Conservation (phyloP, 2,329 filamentous ascomycete species). For the Fusarium tuaranense region DNA sequence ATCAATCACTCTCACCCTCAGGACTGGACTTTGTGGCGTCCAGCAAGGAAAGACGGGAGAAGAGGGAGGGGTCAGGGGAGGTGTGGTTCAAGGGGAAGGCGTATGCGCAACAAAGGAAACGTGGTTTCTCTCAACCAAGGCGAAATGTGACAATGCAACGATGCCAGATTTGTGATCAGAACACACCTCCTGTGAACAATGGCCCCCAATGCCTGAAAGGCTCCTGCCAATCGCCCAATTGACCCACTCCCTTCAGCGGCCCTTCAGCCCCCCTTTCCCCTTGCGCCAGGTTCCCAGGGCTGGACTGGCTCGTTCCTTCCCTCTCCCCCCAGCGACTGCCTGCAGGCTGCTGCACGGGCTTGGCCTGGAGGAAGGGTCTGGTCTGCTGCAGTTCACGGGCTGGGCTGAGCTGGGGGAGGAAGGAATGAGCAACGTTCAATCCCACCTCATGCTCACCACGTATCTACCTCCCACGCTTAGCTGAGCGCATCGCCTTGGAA, state of each 20-base stretch:
- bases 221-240: constrained; percentile 18
- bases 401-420: background rate
- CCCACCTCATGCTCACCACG: constrained; percentile 1
- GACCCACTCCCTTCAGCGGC: constrained; percentile 7
- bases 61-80: constrained; percentile 22
- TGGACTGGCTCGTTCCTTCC: constrained; percentile 28
- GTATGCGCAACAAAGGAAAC: constrained; percentile 25
- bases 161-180: constrained; percentile 7
- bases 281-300: constrained; percentile 34
- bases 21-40: constrained; percentile 20
- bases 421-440: background rate
- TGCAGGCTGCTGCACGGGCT: constrained; percentile 39
- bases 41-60: constrained; percentile 25
- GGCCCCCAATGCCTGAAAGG: constrained; percentile 22
- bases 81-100: background rate
- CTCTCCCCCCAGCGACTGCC: constrained; percentile 23
- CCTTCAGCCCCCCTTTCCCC: constrained; percentile 33
- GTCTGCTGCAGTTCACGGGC: constrained; percentile 34
- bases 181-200: constrained; percentile 19
- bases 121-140: constrained; percentile 28
- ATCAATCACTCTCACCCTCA: constrained; percentile 18
- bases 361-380: constrained; percentile 10
- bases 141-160: constrained; percentile 27
- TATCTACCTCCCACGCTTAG: background rate
- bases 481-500: constrained; percentile 8